Evolutionary conservation across 768 basidiomycete species (phyloP).

Genomic region (Candolleomyces efflorescens): DNA sequence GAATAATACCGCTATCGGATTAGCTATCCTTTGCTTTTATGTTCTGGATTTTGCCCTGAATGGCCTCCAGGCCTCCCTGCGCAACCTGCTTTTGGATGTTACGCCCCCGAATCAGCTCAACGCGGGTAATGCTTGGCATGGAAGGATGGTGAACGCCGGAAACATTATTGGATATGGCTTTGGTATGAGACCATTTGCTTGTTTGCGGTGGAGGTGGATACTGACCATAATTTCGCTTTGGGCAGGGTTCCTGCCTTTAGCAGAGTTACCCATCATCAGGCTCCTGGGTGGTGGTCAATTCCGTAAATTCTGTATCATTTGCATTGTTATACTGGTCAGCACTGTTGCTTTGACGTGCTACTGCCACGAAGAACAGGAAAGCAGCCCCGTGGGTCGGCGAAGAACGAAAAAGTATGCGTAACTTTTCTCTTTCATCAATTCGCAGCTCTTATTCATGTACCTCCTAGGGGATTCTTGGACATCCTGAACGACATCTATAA

Average conservation of each 20-base stretch:
- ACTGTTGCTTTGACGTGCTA: constrained; percentile 90
- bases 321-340: constrained; percentile 68
- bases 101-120: constrained; percentile 87
- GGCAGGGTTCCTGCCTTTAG: constrained; percentile 85
- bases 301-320: constrained; percentile 90
- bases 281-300: constrained; percentile 91
- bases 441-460: background rate
- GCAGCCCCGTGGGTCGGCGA: constrained; percentile 38
- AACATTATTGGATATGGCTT: constrained; percentile 95
- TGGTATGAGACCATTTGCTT: constrained; percentile 41
- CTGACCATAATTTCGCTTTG: constrained; percentile 11
- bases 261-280: constrained; percentile 67
- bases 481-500: constrained; percentile 74
- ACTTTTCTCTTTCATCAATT: constrained; percentile 2
- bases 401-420: constrained; percentile 33
- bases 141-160: constrained; percentile 93
- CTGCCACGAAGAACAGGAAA: constrained; percentile 77
- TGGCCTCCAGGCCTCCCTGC: constrained; percentile 86
- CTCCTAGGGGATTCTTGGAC: constrained; percentile 57
- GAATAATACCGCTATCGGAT: constrained; percentile 66
- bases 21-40: constrained; percentile 91
- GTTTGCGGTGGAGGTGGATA: background rate
- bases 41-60: constrained; percentile 97
- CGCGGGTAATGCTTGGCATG: constrained; percentile 97
- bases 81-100: constrained; percentile 91